Evolutionary conservation across 306 rosid species (phyloP).

Genomic region (Carpinus fangiana): DNA sequence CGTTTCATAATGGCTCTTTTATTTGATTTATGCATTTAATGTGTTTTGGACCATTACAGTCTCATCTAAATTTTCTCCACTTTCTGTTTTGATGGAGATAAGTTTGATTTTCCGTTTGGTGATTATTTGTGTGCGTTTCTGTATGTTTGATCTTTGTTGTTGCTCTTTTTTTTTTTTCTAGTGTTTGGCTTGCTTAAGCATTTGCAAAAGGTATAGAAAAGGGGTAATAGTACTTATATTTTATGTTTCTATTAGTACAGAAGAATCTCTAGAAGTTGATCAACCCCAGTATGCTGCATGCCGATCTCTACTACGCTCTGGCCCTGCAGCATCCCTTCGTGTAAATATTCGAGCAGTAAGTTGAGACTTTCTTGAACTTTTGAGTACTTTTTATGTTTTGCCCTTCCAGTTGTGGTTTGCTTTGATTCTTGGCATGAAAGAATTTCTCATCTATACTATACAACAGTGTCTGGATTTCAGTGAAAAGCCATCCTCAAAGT

Average conservation of each 20-base stretch:
- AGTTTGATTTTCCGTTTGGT: not conserved
- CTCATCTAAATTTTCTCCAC: not conserved
- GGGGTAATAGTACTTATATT: constrained; percentile 10
- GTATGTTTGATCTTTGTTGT: not conserved
- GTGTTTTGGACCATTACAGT: not conserved
- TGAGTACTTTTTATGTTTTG: constrained; percentile 9
- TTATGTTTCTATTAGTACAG: constrained; percentile 35
- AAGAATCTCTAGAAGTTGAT: constrained; percentile 61
- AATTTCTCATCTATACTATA: not conserved
- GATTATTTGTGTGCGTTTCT: not conserved
- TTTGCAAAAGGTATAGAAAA: not conserved
- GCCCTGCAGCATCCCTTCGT: constrained; percentile 90
- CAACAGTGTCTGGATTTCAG: not conserved
- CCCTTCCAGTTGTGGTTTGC: constrained; percentile 7
- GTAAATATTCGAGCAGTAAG: constrained; percentile 83
- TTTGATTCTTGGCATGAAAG: constrained; percentile 10
- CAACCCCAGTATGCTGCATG: constrained; percentile 67
- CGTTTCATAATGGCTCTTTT: not conserved
- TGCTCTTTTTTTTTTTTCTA: not conserved
- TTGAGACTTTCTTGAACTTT: constrained; percentile 23
- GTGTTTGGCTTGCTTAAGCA: not conserved
- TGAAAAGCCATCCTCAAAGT: not conserved
- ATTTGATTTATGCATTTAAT: not conserved
- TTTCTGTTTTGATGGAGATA: not conserved
- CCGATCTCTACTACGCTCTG: constrained; percentile 81